Evolutionary conservation across 106 monocot genomes (phyloP).

Genomic region (Dendrobium huoshanense): DNA sequence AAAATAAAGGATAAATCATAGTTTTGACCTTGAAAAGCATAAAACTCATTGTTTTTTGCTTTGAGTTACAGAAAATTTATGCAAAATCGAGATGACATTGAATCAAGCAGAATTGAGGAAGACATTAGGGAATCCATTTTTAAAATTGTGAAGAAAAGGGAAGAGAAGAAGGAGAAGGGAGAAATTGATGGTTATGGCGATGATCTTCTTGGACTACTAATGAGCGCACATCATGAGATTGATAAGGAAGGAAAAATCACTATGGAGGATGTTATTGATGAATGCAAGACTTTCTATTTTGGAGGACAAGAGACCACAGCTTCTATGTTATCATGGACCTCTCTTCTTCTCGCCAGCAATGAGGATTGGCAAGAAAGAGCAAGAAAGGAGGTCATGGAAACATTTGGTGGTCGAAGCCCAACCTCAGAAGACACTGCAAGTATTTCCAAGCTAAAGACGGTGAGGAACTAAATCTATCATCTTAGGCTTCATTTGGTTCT

Average conservation of each 20-base stretch:
- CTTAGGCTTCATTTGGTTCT: no score
- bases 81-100: not conserved
- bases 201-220: conserved; percentile 12
- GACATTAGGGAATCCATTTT: conserved; percentile 13
- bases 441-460: conserved; percentile 4
- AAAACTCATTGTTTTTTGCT: not conserved
- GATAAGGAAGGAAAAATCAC: conserved; percentile 31
- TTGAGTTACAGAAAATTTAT: not conserved
- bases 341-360: conserved; percentile 46
- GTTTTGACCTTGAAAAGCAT: not conserved
- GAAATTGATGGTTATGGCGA: conserved; percentile 3
- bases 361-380: conserved; percentile 53
- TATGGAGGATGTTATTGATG: conserved; percentile 55
- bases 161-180: not conserved
- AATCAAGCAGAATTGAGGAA: conserved; percentile 1
- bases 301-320: conserved; percentile 64
- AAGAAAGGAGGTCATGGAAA: conserved; percentile 50
- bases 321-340: conserved; percentile 52
- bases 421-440: conserved; percentile 11
- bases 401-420: conserved; percentile 25
- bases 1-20: no score
- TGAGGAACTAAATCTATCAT: no score
- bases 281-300: conserved; percentile 78
- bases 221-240: conserved; percentile 12
- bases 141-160: conserved; percentile 17